Percentiles rank a stretch among this genome's conserved stretches.
phyloP scores from a whole-genome alignment of 2,329 filamentous ascomycete species.

The Colletotrichum tabaci region DNA sequence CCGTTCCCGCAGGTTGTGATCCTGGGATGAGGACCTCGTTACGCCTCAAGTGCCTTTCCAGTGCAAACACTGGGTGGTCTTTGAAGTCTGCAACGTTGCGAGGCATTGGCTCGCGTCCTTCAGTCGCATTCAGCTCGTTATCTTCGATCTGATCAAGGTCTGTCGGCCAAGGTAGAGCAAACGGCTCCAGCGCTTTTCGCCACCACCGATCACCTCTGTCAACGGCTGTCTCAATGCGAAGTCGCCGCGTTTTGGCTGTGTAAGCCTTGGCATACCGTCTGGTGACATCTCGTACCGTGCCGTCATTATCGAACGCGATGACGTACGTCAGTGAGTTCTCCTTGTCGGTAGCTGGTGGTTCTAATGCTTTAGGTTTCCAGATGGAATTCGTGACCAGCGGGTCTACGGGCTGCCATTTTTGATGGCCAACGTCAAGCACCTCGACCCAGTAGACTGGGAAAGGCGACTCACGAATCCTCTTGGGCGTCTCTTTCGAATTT shows the following conservation, averaged over 20 bases:
- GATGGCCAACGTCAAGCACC: constrained; percentile 85
- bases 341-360: constrained; percentile 84
- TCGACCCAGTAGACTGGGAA: constrained; percentile 97
- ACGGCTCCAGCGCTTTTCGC: constrained; percentile 65
- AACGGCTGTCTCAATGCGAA: constrained; percentile 78
- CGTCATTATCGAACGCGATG: constrained; percentile 86
- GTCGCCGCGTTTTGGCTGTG: constrained; percentile 88
- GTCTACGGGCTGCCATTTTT: constrained; percentile 94
- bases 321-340: constrained; percentile 87
- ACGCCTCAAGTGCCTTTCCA: constrained; percentile 86
- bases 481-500: constrained; percentile 50
- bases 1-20: constrained; percentile 80
- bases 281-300: constrained; percentile 86
- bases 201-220: constrained; percentile 68
- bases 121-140: constrained; percentile 78
- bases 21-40: constrained; percentile 86
- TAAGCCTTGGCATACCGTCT: constrained; percentile 89
- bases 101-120: constrained; percentile 86
- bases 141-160: constrained; percentile 90
- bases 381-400: constrained; percentile 84
- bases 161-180: constrained; percentile 57
- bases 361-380: constrained; percentile 81
- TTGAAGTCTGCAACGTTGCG: constrained; percentile 90
- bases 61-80: constrained; percentile 84
- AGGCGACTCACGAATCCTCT: constrained; percentile 75